Base-by-base conservation (phyloP, 1,139 yeast species). In the Blastobotrys apis region DNA sequence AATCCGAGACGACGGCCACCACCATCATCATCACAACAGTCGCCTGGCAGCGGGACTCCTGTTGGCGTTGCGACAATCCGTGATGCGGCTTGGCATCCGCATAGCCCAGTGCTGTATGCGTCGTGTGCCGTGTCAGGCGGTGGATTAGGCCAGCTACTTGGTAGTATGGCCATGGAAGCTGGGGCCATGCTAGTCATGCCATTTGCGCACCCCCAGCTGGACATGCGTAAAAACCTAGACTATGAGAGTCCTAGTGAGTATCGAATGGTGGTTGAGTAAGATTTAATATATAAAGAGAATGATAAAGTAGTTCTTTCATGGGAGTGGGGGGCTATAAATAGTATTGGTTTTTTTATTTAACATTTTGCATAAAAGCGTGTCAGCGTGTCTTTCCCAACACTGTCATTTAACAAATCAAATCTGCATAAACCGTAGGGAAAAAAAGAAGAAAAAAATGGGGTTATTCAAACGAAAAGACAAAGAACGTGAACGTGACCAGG, bases 71-170 rank as follows among this genome's bases (percentile, higher is more conserved):
- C 29, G 16, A 22, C 23, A 26, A 35, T 39, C 8, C 43, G 43
- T 12, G 57, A 53, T 16, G 50, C 47, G 26, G 33, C 51, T 5
- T 53, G 57, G 57, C 57, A 53, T 34, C 57, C 57, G 12, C 26
- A 41, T n/a, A 41, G 39, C 15, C 57, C 57, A n/a, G 40, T 39
- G 16, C 34, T 53, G 6, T 53, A 53, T 37, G 53, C 52, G 1
- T 47, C 56, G 5, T 42, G 49, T 3, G 51, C 51, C 51, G 33
- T 45, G 1, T 43, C 50, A 33, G 36, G 36, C n/a, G 25, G 25
- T 25, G 34, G 17, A 15, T 16, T 31, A 17, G 12, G 34, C 5
- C 34, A 10, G 6, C 17, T 17, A 17, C 22, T 33, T 5, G 33
- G 33, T 10, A n/a, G 13, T 12, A 17, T 26, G 32, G 37, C 20